These are phyloP conservation scores for Crithidia bombi DNA, from an alignment of 208 protist species.

Conservation along the genomic window DNA sequence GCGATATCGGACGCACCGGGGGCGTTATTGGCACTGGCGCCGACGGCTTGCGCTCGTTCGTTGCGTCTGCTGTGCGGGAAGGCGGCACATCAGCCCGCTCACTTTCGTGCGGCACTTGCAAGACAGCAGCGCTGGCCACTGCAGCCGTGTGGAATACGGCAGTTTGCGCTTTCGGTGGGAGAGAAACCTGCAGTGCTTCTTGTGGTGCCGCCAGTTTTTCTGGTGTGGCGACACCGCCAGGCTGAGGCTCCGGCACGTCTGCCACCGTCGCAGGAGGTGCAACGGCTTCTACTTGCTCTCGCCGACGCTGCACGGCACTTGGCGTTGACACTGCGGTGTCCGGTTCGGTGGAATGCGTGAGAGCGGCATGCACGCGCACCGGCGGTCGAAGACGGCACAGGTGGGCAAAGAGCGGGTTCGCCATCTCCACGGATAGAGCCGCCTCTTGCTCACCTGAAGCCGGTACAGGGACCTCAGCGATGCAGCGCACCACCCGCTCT, in stretches of 20 bases:
- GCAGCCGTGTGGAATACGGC: background rate
- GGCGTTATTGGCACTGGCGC: no score
- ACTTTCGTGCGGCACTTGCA: no score
- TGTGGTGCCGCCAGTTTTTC: conserved; percentile 14
- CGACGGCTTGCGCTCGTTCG: no score
- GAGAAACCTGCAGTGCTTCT: background rate
- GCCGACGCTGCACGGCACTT: conserved; percentile 9
- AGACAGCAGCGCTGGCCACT: background rate
- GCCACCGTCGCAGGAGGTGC: background rate
- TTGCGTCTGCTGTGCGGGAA: no score
- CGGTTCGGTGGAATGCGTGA: conserved; percentile 1
- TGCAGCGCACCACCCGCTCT: background rate
- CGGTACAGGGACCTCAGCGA: background rate
- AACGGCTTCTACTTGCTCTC: background rate
- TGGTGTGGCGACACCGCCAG: conserved; percentile 8
- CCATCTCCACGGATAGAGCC: conserved; percentile 15
- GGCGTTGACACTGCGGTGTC: background rate
- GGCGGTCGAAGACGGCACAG: conserved; percentile 45
- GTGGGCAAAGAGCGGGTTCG: conserved; percentile 43
- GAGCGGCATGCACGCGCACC: conserved; percentile 37
- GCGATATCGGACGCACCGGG: no score
- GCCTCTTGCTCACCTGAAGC: background rate
- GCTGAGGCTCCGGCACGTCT: background rate
- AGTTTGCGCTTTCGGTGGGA: background rate
- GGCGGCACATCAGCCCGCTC: no score